These are phyloP conservation scores for Theileria sp. DNA, from an alignment of 169 alveolate species.

Conservation along the genomic window DNA sequence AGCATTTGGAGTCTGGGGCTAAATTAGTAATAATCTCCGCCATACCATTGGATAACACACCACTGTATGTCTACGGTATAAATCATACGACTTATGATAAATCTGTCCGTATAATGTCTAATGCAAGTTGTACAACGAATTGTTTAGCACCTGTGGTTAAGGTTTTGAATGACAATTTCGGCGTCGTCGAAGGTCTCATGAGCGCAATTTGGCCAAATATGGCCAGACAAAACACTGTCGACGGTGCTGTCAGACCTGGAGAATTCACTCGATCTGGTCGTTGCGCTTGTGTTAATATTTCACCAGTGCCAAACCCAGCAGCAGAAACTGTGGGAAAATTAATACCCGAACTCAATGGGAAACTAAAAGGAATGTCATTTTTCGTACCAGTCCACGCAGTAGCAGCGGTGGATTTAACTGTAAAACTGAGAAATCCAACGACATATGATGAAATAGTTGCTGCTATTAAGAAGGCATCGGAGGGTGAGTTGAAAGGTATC, in stretches of 20 bases:
- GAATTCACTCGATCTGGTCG: slow-evolving; percentile 99
- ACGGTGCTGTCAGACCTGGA: slow-evolving; percentile 99
- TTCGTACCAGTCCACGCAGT: slow-evolving; percentile 98
- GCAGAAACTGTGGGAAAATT: slow-evolving; percentile 99
- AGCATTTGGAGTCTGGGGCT: slow-evolving; percentile 96
- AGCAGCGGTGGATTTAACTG: slow-evolving; percentile 97
- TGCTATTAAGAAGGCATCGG: slow-evolving; percentile 92
- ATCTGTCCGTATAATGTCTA: slow-evolving; percentile 89
- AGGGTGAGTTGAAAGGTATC: slow-evolving; percentile 90
- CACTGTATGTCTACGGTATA: slow-evolving; percentile 98
- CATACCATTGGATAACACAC: slow-evolving; percentile 96
- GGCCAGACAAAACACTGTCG: slow-evolving; percentile 98
- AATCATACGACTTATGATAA: slow-evolving; percentile 91
- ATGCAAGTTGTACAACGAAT: slow-evolving; percentile 99
- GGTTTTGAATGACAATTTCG: slow-evolving; percentile 95
- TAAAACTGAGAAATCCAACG: slow-evolving; percentile 93
- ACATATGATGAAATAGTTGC: slow-evolving; percentile 90
- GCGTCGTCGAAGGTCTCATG: slow-evolving; percentile 98
- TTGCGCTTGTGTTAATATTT: slow-evolving; percentile 95
- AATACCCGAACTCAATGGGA: slow-evolving; percentile 96
- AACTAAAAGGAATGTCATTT: slow-evolving; percentile 99
- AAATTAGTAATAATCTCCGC: slow-evolving; percentile 97
- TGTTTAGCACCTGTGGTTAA: slow-evolving; percentile 99
- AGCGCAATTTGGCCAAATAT: slow-evolving; percentile 99
- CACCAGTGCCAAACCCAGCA: slow-evolving; percentile 99